A percentile compares a stretch with the other conserved stretches of the same genome.
phyloP scores from a whole-genome alignment of 2,329 filamentous ascomycete species.

The Harringtonia aguacate region DNA sequence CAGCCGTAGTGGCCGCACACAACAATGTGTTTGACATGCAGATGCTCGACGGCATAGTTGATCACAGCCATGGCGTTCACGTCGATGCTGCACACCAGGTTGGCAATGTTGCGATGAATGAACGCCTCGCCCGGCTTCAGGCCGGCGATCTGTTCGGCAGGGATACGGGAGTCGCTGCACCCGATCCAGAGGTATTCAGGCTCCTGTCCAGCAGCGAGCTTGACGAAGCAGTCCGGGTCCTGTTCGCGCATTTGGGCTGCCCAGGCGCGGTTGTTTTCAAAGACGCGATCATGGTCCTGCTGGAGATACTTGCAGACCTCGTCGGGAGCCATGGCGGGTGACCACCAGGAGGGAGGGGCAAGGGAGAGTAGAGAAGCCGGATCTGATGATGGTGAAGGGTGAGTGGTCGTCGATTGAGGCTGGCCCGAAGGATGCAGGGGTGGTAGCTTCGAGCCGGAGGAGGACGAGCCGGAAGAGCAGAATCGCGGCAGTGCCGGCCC shows the following conservation, averaged over 20 bases:
- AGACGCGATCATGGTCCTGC: slow-evolving; percentile 55
- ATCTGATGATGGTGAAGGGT: no score
- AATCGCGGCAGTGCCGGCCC: no score
- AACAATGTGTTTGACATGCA: slow-evolving; percentile 72
- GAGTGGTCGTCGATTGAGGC: no score
- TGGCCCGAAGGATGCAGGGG: no score
- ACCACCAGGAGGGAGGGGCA: not conserved
- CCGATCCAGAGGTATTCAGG: slow-evolving; percentile 80
- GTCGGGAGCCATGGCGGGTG: slow-evolving; percentile 12
- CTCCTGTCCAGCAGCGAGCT: slow-evolving; percentile 52
- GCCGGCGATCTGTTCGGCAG: slow-evolving; percentile 79
- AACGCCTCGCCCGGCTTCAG: slow-evolving; percentile 85
- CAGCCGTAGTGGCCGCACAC: slow-evolving; percentile 74
- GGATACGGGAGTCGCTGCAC: slow-evolving; percentile 82
- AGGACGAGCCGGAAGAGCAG: no score
- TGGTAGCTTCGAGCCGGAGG: no score
- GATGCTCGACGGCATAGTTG: slow-evolving; percentile 73
- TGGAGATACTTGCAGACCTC: slow-evolving; percentile 45
- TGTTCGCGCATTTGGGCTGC: slow-evolving; percentile 44
- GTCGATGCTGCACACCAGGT: slow-evolving; percentile 71
- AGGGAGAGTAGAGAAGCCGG: no score
- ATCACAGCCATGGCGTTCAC: slow-evolving; percentile 38
- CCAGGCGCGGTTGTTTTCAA: slow-evolving; percentile 59
- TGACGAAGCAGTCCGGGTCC: slow-evolving; percentile 55
- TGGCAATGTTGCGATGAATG: slow-evolving; percentile 91